Evolutionary conservation across 2,329 filamentous ascomycete genomes (phyloP).

Genomic region (Paraconiothyrium sp.): DNA sequence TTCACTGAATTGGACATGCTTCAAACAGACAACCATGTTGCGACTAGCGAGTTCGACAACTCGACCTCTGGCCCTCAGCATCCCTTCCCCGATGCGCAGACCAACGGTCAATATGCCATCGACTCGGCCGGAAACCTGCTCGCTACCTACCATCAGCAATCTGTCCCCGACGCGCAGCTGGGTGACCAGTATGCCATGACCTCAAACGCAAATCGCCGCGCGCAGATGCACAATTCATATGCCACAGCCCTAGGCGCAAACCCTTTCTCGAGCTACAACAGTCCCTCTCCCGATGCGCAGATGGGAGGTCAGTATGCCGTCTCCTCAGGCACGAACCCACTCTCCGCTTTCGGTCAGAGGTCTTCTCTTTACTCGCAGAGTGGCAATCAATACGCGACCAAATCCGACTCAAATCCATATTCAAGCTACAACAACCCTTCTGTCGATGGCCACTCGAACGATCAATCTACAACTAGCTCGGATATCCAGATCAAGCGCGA

Average conservation of each 20-base stretch:
- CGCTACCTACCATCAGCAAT: not conserved
- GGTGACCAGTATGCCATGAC: not conserved
- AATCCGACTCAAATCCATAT: not conserved
- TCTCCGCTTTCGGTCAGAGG: not conserved
- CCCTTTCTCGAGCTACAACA: not conserved
- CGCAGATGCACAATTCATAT: not conserved
- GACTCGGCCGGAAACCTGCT: not conserved
- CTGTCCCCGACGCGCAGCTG: not conserved
- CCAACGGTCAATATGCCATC: not conserved
- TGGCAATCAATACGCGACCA: not conserved
- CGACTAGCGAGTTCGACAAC: not conserved
- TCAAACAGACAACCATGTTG: not conserved
- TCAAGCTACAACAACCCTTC: not conserved
- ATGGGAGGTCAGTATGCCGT: not conserved
- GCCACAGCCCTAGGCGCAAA: not conserved
- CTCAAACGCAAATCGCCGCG: not conserved
- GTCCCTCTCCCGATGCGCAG: not conserved
- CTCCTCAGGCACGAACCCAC: not conserved
- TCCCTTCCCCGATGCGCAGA: not conserved
- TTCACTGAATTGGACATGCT: not conserved
- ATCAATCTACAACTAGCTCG: not conserved
- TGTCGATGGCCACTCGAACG: not conserved
- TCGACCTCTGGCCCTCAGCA: not conserved
- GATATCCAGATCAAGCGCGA: slow-evolving; percentile 2
- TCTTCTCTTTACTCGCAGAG: not conserved